phyloP scores from a whole-genome alignment of 2,329 filamentous ascomycete species.

The Lecanicillium sp. region DNA sequence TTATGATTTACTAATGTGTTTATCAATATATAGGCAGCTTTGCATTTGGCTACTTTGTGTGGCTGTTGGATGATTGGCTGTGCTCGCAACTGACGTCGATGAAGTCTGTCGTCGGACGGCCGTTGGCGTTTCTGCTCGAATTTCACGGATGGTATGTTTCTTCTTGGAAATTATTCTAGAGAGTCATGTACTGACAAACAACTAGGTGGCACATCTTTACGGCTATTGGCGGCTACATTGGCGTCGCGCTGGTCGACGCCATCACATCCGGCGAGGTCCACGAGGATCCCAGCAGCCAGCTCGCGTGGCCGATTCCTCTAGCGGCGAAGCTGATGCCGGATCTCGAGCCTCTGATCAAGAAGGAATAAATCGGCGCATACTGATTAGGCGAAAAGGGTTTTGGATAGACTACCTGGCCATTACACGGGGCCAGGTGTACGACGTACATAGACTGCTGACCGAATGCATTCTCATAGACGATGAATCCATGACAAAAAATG shows the following conservation, averaged over 20 bases:
- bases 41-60: constrained; percentile 28
- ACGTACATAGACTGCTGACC: no score
- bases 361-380: no score
- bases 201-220: constrained; percentile 35
- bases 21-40: constrained; percentile 20
- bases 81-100: constrained; percentile 20
- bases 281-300: constrained; percentile 16
- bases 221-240: constrained; percentile 31
- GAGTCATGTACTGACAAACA: no score
- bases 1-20: no score
- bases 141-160: constrained; percentile 31
- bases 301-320: constrained; percentile 28
- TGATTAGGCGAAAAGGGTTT: no score
- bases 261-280: constrained; percentile 25
- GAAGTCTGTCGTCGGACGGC: constrained; percentile 23
- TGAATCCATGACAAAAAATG: no score
- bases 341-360: background rate
- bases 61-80: constrained; percentile 29
- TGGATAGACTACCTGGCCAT: no score
- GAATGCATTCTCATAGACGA: no score
- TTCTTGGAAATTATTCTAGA: no score
- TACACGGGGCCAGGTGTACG: no score
- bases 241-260: constrained; percentile 27
- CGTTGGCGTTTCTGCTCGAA: constrained; percentile 29
- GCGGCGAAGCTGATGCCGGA: constrained; percentile 12